Base-by-base conservation (phyloP, 2,329 filamentous ascomycete genomes). In the Graphilbum ipis-grandicollis region DNA sequence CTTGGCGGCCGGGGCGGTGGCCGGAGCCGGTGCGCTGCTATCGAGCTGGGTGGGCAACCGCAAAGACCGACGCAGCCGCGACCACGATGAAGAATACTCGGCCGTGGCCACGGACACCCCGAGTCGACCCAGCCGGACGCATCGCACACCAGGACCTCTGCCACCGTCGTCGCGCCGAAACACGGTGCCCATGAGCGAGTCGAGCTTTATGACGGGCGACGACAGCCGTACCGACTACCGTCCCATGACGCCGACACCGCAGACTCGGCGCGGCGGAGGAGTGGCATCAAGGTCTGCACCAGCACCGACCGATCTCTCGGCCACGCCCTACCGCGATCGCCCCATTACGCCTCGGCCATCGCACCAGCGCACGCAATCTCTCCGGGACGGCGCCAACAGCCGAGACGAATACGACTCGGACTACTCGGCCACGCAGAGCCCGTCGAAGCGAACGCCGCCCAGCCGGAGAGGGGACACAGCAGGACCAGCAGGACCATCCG, bases 21-120 rank as follows among this genome's bases (percentile, higher is more conserved):
- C 77, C 2, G 79, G 78, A 15, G 75, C 68, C 8, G 71, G 68
- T 15, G 71, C 70, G 22, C 54, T 83, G 14, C 62, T 69, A 3
- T 74, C 71, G 41, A 71, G 62, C 32, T 58, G 73, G 35, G 66
- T 68, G 48, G 68, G 70, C 42, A 62, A 66, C 39, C 63, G 65
- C 37, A 57, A 66, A 21, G 56, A 54, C 30, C 63, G 65, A 37
- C 57, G 66, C 21, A 56, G 54, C 30, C 23, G 25, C 13, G 19
- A 31, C 7, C 14, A 17, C 12, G 59, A 61, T 18, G 71, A 75
- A 34, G 71, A 77, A 33, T 69, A 71, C 41, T 75, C 72, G 12
- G 71, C 69, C 4, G 71, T 78, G 3, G 65, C 66, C 2, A 72
- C 66, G 0, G 71, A 75, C 38, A 75, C 71, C 2, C 72, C 71